Conservation (phyloP, 495 filamentous ascomycete species). For the Aspergillus indologenus region DNA sequence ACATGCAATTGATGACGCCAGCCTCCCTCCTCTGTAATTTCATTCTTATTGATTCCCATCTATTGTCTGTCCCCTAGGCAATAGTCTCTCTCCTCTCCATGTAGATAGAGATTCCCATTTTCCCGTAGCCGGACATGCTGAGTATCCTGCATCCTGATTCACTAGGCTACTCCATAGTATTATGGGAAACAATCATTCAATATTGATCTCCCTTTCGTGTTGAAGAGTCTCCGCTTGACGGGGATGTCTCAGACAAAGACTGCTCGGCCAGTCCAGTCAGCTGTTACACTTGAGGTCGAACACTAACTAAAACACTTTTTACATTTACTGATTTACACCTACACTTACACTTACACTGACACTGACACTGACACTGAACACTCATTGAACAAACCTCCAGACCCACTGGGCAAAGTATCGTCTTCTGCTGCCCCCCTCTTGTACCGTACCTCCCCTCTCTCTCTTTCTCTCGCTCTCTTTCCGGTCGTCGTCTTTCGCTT, state of each 20-base stretch:
- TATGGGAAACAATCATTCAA: too few relatives aligned
- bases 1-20: neutral
- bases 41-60: neutral
- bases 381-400: neutral
- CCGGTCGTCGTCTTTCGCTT: constrained; percentile 8
- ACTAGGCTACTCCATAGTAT: too few relatives aligned
- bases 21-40: neutral
- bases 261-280: neutral
- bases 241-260: neutral
- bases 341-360: constrained; percentile 3
- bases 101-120: too few relatives aligned
- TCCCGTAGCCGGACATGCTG: too few relatives aligned
- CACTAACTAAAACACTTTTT: neutral
- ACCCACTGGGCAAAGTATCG: constrained; percentile 3
- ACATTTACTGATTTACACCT: neutral
- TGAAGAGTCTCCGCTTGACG: neutral
- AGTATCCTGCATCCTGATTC: too few relatives aligned
- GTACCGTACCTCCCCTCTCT: neutral
- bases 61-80: too few relatives aligned
- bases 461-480: constrained; percentile 2
- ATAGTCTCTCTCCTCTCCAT: too few relatives aligned
- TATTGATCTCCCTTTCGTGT: neutral
- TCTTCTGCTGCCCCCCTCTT: constrained; percentile 1
- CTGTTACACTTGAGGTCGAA: neutral
- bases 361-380: constrained; percentile 1